Evolutionary conservation across 495 filamentous ascomycete genomes (phyloP).

Genomic region (Trichoderma asperelloides): DNA sequence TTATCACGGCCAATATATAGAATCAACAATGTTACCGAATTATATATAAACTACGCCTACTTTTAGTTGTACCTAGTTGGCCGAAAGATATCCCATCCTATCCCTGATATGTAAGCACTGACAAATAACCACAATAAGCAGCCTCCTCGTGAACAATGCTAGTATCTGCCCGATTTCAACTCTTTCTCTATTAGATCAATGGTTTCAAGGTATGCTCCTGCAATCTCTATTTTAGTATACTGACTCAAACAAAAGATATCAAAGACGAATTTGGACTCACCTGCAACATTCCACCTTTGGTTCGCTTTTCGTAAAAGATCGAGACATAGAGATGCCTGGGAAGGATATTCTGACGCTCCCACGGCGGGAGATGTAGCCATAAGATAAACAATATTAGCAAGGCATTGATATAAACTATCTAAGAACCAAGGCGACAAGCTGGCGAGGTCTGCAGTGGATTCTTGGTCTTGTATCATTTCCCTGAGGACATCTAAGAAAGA

Average conservation of each 20-base stretch:
- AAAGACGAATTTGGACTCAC: neutral
- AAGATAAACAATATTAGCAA: neutral
- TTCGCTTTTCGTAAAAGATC: neutral
- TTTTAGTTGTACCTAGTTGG: no score
- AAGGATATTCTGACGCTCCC: neutral
- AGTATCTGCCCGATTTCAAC: neutral
- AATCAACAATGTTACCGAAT: no score
- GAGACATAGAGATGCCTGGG: neutral
- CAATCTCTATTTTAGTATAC: neutral
- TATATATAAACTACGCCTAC: no score
- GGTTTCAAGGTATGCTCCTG: neutral
- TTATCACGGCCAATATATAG: no score
- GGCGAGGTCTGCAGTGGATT: neutral
- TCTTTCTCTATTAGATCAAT: neutral
- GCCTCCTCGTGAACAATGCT: neutral
- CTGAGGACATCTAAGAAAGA: neutral
- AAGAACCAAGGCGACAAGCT: constrained; percentile 4
- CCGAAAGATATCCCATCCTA: no score
- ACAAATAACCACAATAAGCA: neutral
- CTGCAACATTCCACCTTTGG: neutral
- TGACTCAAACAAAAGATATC: neutral
- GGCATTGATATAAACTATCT: neutral
- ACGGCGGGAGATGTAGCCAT: neutral
- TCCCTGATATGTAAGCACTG: no score
- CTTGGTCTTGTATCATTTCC: neutral